Conservation (phyloP, 768 basidiomycete species). For the Dacryopinax primogenitus region DNA sequence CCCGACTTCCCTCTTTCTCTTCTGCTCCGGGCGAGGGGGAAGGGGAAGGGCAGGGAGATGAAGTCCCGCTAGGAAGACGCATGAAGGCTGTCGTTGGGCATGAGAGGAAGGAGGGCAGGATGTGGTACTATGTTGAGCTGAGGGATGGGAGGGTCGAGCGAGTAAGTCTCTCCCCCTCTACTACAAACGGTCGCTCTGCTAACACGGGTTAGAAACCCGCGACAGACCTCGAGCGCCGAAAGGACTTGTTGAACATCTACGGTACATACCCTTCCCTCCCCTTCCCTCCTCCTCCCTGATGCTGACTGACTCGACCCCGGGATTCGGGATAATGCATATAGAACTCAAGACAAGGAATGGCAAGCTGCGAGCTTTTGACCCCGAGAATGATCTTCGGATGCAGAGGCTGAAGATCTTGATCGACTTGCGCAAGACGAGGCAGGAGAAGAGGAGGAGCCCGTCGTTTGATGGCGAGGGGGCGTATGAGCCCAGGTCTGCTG, state of each 20-base stretch:
- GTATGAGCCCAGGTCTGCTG: background rate
- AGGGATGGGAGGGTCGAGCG: background rate
- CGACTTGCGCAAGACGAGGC: background rate
- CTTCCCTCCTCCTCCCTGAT: background rate
- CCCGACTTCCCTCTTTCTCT: background rate
- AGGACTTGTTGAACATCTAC: background rate
- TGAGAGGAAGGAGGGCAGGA: background rate
- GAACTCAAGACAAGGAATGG: background rate
- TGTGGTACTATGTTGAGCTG: background rate
- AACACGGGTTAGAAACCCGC: background rate
- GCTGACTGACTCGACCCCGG: no score
- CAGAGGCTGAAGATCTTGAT: background rate
- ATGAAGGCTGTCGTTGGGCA: background rate
- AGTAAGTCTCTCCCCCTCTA: background rate
- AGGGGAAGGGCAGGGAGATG: background rate
- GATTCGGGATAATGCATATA: no score
- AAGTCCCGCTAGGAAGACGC: background rate
- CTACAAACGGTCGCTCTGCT: background rate
- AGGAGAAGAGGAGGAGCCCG: background rate
- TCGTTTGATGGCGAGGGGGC: background rate
- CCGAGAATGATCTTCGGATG: background rate
- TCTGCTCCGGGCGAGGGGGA: background rate
- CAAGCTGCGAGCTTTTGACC: conserved; percentile 2
- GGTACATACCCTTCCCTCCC: background rate
- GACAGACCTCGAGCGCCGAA: background rate